A percentile compares a stretch with the other conserved stretches of the same genome.
phyloP scores from a whole-genome alignment of 805 yeast species.

The Metschnikowia lachancei region DNA sequence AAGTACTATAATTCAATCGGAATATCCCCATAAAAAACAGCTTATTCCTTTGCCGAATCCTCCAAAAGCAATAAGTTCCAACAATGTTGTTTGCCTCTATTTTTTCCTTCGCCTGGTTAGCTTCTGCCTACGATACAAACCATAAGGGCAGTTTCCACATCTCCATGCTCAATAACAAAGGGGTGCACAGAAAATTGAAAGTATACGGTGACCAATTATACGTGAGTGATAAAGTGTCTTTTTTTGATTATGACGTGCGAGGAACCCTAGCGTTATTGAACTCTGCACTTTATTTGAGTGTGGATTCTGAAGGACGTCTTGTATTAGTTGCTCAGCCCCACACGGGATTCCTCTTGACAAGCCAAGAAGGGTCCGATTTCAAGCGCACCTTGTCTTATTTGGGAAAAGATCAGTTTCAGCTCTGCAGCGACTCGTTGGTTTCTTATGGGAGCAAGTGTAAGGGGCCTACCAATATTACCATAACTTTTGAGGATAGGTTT shows the following conservation, averaged over 20 bases:
- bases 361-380: background rate
- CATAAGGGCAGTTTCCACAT: background rate
- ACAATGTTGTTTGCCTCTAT: background rate
- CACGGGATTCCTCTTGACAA: background rate
- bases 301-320: background rate
- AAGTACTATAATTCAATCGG: too few relatives aligned
- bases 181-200: background rate
- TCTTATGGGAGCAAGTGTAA: background rate
- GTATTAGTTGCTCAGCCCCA: background rate
- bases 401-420: background rate
- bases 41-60: too few relatives aligned
- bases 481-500: background rate
- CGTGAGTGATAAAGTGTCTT: background rate
- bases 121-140: background rate
- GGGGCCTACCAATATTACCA: background rate
- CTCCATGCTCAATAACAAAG: background rate
- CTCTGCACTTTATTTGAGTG: background rate
- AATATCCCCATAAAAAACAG: too few relatives aligned
- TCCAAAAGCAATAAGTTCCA: too few relatives aligned
- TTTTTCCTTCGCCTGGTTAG: background rate
- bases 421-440: slow-evolving; percentile 4
- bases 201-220: background rate
- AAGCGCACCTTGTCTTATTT: background rate
- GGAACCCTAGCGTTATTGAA: background rate
- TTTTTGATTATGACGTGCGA: background rate